These are phyloP conservation scores for Zizania palustris DNA, from an alignment of 202 grass and related monocot genomes.

Conservation along the genomic window DNA sequence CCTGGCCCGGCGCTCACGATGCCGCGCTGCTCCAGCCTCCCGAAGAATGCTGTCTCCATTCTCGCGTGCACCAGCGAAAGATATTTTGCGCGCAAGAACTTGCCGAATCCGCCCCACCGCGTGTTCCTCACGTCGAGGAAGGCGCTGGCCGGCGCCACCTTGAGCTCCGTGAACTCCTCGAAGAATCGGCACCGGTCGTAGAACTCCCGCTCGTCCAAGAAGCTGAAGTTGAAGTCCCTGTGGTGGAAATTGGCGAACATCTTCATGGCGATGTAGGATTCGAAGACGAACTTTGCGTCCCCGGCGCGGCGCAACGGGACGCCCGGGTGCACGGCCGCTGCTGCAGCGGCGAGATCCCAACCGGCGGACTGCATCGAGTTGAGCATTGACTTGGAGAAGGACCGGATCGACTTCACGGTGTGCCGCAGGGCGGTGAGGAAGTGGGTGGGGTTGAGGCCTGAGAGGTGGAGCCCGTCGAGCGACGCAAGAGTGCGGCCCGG, in stretches of 20 bases:
- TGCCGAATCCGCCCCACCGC: constrained; percentile 66
- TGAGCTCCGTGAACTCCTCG: constrained; percentile 80
- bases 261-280: constrained; percentile 80
- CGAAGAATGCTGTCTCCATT: constrained; percentile 94
- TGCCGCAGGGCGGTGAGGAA: constrained; percentile 79
- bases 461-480: constrained; percentile 82
- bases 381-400: constrained; percentile 70
- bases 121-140: constrained; percentile 51
- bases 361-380: constrained; percentile 73
- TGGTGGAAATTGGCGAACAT: constrained; percentile 93
- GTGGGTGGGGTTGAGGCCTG: constrained; percentile 90
- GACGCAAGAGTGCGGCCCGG: constrained; percentile 70
- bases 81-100: constrained; percentile 82
- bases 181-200: constrained; percentile 75
- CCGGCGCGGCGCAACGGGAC: constrained; percentile 42
- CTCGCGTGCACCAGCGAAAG: constrained; percentile 81
- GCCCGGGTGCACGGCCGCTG: constrained; percentile 62
- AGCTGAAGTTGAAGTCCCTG: constrained; percentile 68
- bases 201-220: constrained; percentile 58
- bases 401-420: constrained; percentile 80
- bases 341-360: constrained; percentile 67
- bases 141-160: constrained; percentile 51
- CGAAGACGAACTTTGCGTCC: constrained; percentile 68
- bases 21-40: constrained; percentile 73
- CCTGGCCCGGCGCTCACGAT: constrained; percentile 69